Percentiles rank a stretch among this genome's conserved stretches.
phyloP scores from a whole-genome alignment of 345 rosid species.

The Gossypium stocksii region DNA sequence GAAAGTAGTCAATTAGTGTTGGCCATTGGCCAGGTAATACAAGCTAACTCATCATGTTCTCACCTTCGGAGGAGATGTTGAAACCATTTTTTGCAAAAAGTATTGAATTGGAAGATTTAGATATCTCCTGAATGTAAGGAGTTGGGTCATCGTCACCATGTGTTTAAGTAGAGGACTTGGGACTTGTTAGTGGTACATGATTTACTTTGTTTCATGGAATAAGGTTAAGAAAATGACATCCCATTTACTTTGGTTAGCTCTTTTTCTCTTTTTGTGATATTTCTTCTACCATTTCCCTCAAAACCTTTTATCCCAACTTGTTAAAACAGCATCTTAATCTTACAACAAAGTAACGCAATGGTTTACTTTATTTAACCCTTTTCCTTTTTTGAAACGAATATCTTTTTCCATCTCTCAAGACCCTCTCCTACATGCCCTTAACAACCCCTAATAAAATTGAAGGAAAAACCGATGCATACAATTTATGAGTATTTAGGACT shows the following conservation, averaged over 20 bases:
- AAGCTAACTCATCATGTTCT: neutral
- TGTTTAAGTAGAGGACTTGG: constrained; percentile 20
- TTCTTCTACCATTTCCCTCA: neutral
- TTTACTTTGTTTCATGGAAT: constrained; percentile 5
- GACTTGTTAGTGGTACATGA: neutral
- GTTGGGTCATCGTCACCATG: constrained; percentile 13
- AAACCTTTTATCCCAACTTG: neutral
- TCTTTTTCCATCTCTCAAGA: neutral
- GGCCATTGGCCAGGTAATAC: neutral
- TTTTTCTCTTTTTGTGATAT: neutral
- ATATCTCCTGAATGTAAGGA: constrained; percentile 14
- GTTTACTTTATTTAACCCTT: neutral
- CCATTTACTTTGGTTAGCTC: neutral
- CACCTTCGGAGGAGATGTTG: constrained; percentile 56
- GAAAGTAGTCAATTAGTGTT: neutral
- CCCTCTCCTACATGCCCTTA: neutral
- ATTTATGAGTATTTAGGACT: too few relatives aligned
- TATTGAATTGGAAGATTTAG: neutral
- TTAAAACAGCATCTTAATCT: neutral
- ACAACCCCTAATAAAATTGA: neutral
- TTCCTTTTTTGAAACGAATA: neutral
- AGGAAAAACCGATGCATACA: too few relatives aligned
- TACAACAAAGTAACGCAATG: neutral
- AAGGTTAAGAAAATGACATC: constrained; percentile 5
- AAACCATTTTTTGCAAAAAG: constrained; percentile 40